Base-by-base conservation (phyloP, 768 basidiomycete genomes). In the Chalciporus chontae region DNA sequence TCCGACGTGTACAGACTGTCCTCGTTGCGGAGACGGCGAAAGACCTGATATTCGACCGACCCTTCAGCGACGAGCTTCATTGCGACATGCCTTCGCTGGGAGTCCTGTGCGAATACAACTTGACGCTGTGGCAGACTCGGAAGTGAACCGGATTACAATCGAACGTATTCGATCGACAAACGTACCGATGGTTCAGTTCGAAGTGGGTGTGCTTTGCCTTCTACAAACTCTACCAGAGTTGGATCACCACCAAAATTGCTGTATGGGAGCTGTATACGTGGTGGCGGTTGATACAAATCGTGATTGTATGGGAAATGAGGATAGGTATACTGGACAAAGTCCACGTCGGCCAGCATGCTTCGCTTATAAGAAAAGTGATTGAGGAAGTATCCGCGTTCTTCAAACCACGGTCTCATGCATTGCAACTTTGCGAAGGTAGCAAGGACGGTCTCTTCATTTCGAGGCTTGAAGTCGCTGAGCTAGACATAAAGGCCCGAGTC, bases 31-130 rank as follows among this genome's bases (percentile, higher is more conserved):
- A 69, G 26, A 40, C 58, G 57, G 8, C 51, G 53, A 26, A 55
- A 43, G 10, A 68, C 55, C 13, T 54, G 47, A 42, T 54, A 60
- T 47, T 69, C 67, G 11, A 67, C 58, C 9, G 59, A 52, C 7
- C 48, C 45, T 14, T 56, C 49, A 45, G 41, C 53, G 2, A 66
- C 58, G 19, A 60, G 46, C 37, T 69, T 67, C 27, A 69, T 58
- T 2, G 57, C 63, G 13, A 68, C 58, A 49, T 63, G 65, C 65
- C 27, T 54, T 11, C 7, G 8, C 11, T 29, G 3, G 27, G 27
- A 8, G 50, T 1, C 66, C 58, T 1, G 75, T 72, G 26, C 36
- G 13, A 15, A 37, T 15, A 37, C 17, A n/a, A 37, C 17, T 18
- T 37, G 36, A 3, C 6, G 3, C 36, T 37, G 36, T 29, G 27